Base-by-base conservation (phyloP, 768 basidiomycete species). In the Kwoniella dendrophila region DNA sequence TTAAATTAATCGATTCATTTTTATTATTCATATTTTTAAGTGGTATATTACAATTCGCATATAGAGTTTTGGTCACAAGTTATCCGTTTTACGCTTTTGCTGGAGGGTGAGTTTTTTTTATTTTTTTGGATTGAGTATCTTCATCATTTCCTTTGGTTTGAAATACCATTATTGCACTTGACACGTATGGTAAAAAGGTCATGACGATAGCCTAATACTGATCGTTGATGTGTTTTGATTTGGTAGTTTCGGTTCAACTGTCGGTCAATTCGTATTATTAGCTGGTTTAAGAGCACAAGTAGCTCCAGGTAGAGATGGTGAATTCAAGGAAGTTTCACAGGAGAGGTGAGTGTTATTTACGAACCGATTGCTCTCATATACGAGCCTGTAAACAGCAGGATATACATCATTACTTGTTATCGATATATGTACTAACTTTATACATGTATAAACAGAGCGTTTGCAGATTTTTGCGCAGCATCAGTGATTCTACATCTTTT, bases 11-110 rank as follows among this genome's bases (percentile, higher is more conserved):
- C 76, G 96, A 99, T 82, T 81, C 86, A 7, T 97, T 97, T 83
- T 84, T 98, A 66, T 81, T 90, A 63, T 96, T 95, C 83, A 84
- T 95, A 72, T 87, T 97, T 82, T 83, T 95, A 47, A 90, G 90
- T 1, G 96, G 96, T 71, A 84, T 94, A 61, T 76, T 86, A 45
- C 94, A 97, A 78, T 97, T 99, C 81, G 81, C 85, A 10, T 98
- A 98, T 82, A 92, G 95, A 81, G 80, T 95, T 30, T 83, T 92
- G 68, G 84, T 99, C 64, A 92, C 92, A 60, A 89, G 87, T 81
- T 98, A 87, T 81, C 96, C 96, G 24, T 97, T 94, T 83, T 97
- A 99, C 70, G 92, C 96, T 38, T 99, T 99, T 81, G 80, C 97
- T 70, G 88, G 92, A 66, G 94, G 92, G 96, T 97, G 80, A 64